Evolutionary conservation across 169 alveolate species (phyloP).

Genomic region (Plasmodium cynomolgi): DNA sequence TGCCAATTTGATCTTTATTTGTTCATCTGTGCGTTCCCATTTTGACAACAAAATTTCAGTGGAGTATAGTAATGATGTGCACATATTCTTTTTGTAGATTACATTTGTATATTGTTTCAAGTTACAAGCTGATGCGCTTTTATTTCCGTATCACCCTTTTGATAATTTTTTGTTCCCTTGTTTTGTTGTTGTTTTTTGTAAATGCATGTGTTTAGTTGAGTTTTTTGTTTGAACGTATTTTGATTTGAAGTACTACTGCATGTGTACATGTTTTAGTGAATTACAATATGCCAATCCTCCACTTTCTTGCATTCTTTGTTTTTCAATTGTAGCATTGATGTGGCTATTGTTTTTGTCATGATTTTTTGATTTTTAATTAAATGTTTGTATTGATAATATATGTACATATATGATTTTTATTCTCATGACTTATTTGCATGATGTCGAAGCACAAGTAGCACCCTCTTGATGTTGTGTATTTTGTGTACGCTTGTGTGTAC

Average conservation of each 20-base stretch:
- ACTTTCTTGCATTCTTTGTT: not conserved
- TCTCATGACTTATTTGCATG: not conserved
- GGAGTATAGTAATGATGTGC: not conserved
- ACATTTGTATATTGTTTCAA: not conserved
- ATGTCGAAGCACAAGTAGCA: not conserved
- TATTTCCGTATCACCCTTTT: not conserved
- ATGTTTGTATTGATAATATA: not conserved
- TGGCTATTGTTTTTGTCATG: not conserved
- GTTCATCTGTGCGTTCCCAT: not conserved
- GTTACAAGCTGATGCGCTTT: not conserved
- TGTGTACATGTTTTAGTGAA: not conserved
- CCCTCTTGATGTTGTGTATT: not conserved
- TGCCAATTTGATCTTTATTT: not conserved
- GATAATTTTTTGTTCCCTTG: not conserved
- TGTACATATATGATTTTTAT: not conserved
- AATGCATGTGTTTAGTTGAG: not conserved
- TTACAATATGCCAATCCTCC: not conserved
- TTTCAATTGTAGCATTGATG: not conserved
- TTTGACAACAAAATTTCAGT: not conserved
- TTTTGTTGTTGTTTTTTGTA: not conserved
- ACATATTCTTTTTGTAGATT: not conserved
- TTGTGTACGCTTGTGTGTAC: not conserved
- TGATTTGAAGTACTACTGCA: not conserved
- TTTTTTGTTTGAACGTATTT: not conserved
- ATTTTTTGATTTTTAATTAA: not conserved